phyloP scores from a whole-genome alignment of 148 eudicot species.

The Nepenthes gracilis region DNA sequence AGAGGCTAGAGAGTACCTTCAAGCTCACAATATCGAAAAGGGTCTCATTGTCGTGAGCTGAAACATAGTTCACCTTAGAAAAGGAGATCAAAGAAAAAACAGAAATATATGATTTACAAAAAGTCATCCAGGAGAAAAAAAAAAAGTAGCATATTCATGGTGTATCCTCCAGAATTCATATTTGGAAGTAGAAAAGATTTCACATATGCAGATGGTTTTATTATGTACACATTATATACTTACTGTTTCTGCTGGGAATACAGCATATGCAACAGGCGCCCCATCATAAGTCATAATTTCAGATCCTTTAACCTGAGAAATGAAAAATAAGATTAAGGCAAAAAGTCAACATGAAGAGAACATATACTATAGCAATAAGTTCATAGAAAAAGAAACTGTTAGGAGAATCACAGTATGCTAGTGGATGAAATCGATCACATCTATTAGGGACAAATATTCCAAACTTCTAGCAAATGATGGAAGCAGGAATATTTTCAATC shows the following conservation, averaged over 20 bases:
- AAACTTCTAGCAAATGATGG: no score
- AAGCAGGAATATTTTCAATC: no score
- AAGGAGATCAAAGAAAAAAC: conserved; percentile 4
- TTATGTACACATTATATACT: conserved; percentile 12
- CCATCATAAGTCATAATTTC: conserved; percentile 58
- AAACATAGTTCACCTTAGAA: conserved; percentile 78
- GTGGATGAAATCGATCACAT: no score
- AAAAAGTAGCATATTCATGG: not conserved
- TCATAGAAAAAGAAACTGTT: no score
- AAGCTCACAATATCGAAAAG: conserved; percentile 83
- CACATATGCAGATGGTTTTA: not conserved
- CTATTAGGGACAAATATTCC: no score
- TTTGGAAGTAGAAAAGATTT: not conserved
- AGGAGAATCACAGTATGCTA: no score
- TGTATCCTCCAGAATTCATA: not conserved
- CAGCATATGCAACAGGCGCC: conserved; percentile 73
- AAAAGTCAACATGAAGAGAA: not conserved
- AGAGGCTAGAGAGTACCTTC: conserved; percentile 44
- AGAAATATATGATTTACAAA: not conserved
- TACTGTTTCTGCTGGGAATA: conserved; percentile 74
- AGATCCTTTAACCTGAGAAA: conserved; percentile 78
- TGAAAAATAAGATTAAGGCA: conserved; percentile 12
- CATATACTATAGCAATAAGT: not conserved
- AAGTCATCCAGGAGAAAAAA: not conserved
- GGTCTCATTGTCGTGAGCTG: conserved; percentile 98